phyloP scores from a whole-genome alignment of 2,329 filamentous ascomycete species.

The Fusarium annulatum region DNA sequence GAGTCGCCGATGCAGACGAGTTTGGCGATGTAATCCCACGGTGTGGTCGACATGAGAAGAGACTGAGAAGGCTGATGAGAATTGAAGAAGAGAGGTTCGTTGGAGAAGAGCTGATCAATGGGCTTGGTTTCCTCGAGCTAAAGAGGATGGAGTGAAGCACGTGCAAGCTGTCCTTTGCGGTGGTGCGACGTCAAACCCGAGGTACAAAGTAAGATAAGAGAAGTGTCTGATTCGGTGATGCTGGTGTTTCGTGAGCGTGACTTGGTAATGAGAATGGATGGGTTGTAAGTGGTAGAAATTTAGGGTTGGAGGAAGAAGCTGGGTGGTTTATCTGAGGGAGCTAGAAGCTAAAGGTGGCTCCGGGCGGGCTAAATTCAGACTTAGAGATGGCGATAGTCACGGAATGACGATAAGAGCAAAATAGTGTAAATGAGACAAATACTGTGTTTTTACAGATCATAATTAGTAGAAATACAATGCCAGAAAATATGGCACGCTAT shows the following conservation, averaged over 20 bases:
- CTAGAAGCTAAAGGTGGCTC: conserved; percentile 6
- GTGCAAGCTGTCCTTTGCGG: conserved; percentile 35
- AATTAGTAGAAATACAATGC: background rate
- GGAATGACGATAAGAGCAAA: conserved; percentile 2
- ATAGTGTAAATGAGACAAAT: background rate
- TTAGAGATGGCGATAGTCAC: conserved; percentile 10
- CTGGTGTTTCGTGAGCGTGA: conserved; percentile 13
- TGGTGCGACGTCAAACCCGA: conserved; percentile 19
- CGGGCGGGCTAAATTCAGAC: conserved; percentile 1
- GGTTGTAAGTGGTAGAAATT: conserved; percentile 27
- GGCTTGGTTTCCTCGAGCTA: background rate
- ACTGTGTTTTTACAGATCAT: background rate
- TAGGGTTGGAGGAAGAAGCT: conserved; percentile 15
- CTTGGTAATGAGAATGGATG: background rate
- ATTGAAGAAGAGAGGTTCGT: conserved; percentile 12
- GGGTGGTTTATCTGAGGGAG: conserved; percentile 16
- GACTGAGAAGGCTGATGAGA: conserved; percentile 6
- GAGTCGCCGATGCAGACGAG: conserved; percentile 98
- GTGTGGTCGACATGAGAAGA: conserved; percentile 67
- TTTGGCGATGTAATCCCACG: conserved; percentile 99
- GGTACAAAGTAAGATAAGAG: conserved; percentile 4
- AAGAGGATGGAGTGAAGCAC: conserved; percentile 22
- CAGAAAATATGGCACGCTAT: background rate
- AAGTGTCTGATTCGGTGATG: background rate
- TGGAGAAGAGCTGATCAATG: conserved; percentile 3